Conservation (phyloP, 2,329 filamentous ascomycete genomes). For the Parasarocladium wereldwijsianum region DNA sequence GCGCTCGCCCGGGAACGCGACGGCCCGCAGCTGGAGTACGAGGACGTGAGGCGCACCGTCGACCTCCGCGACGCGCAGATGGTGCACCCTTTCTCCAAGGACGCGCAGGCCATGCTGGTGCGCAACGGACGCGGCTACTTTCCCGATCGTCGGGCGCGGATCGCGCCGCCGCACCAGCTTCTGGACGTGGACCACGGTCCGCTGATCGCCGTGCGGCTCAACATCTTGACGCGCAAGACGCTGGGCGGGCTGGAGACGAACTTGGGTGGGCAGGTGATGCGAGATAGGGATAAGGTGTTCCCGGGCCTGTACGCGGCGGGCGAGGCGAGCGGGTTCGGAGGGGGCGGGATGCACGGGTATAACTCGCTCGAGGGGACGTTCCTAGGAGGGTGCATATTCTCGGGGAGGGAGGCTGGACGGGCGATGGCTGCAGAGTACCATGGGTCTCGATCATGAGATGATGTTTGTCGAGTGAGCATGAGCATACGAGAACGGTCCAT, state of each 20-base stretch:
- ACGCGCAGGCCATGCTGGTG: slow-evolving; percentile 47
- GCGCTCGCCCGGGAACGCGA: slow-evolving; percentile 28
- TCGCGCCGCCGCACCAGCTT: slow-evolving; percentile 38
- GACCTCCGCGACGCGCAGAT: slow-evolving; percentile 41
- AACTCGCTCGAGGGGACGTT: slow-evolving; percentile 48
- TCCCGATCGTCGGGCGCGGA: slow-evolving; percentile 34
- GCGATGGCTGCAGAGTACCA: slow-evolving; percentile 35
- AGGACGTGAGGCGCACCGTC: slow-evolving; percentile 28
- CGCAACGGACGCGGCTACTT: slow-evolving; percentile 40
- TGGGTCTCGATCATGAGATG: too few species aligned
- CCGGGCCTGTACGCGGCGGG: slow-evolving; percentile 44
- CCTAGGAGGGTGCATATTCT: slow-evolving; percentile 48
- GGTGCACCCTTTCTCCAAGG: slow-evolving; percentile 41
- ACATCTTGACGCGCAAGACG: slow-evolving; percentile 45
- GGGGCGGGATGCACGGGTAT: slow-evolving; percentile 48
- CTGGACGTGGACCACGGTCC: slow-evolving; percentile 40
- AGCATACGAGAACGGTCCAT: too few species aligned
- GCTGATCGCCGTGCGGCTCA: slow-evolving; percentile 44
- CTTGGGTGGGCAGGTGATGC: slow-evolving; percentile 39
- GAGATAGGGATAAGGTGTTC: slow-evolving; percentile 30
- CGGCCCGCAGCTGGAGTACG: slow-evolving; percentile 32
- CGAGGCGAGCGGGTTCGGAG: slow-evolving; percentile 45
- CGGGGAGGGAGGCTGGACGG: slow-evolving; percentile 39
- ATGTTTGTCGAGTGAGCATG: too few species aligned
- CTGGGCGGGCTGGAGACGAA: slow-evolving; percentile 47